These are phyloP conservation scores for Lithohypha guttulata DNA, from an alignment of 2,329 filamentous ascomycete genomes.

Conservation along the genomic window DNA sequence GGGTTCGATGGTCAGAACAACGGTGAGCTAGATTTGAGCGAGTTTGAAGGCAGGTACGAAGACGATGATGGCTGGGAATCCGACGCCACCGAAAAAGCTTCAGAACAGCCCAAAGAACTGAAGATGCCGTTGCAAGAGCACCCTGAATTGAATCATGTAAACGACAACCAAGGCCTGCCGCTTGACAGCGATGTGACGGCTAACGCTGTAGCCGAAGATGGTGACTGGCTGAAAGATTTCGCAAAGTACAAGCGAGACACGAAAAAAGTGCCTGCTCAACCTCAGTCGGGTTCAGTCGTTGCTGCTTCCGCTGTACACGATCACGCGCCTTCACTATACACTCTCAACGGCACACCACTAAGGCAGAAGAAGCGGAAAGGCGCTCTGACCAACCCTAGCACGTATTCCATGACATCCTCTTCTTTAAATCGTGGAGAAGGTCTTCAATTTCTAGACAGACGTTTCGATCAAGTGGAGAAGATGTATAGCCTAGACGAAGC, in stretches of 20 bases:
- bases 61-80: constrained; percentile 87
- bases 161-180: neutral
- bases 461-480: constrained; percentile 86
- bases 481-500: constrained; percentile 57
- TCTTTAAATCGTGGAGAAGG: constrained; percentile 80
- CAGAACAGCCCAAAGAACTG: constrained; percentile 25
- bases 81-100: constrained; percentile 70
- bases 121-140: constrained; percentile 4
- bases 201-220: constrained; percentile 46
- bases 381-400: constrained; percentile 74
- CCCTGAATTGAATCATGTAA: neutral
- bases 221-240: constrained; percentile 86
- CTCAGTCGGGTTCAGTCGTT: constrained; percentile 28
- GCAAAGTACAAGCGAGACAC: constrained; percentile 82
- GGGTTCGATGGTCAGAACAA: constrained; percentile 51
- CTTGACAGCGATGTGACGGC: constrained; percentile 9
- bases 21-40: constrained; percentile 60
- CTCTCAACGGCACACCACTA: constrained; percentile 53
- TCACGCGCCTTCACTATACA: constrained; percentile 33
- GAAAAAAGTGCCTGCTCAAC: constrained; percentile 28
- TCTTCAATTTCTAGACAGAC: constrained; percentile 69
- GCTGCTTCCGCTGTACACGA: constrained; percentile 32
- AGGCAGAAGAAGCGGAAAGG: constrained; percentile 91
- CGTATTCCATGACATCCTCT: constrained; percentile 86
- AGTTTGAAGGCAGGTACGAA: constrained; percentile 59